phyloP scores from a whole-genome alignment of 352 stramenopile species.

The Globisporangium megalacanthum region DNA sequence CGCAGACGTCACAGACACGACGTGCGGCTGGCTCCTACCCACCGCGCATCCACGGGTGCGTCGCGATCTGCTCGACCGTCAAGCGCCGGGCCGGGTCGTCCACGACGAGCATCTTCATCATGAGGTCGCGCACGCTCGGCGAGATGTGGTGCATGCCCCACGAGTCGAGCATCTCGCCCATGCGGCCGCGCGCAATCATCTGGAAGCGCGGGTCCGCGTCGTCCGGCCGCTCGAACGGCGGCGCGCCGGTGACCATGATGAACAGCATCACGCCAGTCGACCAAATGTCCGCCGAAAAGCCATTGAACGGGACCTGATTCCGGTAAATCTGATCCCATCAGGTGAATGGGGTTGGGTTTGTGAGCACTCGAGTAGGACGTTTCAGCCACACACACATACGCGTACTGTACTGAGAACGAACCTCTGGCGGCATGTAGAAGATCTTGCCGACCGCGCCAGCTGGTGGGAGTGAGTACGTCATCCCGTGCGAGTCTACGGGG shows the following conservation, averaged over 20 bases:
- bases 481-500: slow-evolving; percentile 73
- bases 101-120: slow-evolving; percentile 80
- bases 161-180: slow-evolving; percentile 84
- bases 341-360: neutral
- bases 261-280: slow-evolving; percentile 93
- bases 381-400: neutral
- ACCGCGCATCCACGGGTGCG: slow-evolving; percentile 76
- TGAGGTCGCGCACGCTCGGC: slow-evolving; percentile 58
- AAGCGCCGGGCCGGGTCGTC: slow-evolving; percentile 66
- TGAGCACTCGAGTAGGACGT: too few species aligned
- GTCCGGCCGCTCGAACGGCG: slow-evolving; percentile 86
- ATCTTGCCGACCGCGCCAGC: slow-evolving; percentile 83
- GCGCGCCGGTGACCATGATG: slow-evolving; percentile 92
- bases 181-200: slow-evolving; percentile 74
- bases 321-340: slow-evolving; percentile 62
- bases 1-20: too few species aligned
- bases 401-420: slow-evolving; percentile 11
- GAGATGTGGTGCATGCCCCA: slow-evolving; percentile 84
- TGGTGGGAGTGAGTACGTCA: slow-evolving; percentile 81
- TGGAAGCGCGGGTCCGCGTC: slow-evolving; percentile 78
- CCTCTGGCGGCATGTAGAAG: slow-evolving; percentile 88
- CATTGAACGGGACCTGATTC: slow-evolving; percentile 89
- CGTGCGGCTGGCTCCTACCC: slow-evolving; percentile 24
- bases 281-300: slow-evolving; percentile 92
- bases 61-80: slow-evolving; percentile 78